These are phyloP conservation scores for Ramaria sp. DNA, from an alignment of 768 basidiomycete species.

Conservation along the genomic window DNA sequence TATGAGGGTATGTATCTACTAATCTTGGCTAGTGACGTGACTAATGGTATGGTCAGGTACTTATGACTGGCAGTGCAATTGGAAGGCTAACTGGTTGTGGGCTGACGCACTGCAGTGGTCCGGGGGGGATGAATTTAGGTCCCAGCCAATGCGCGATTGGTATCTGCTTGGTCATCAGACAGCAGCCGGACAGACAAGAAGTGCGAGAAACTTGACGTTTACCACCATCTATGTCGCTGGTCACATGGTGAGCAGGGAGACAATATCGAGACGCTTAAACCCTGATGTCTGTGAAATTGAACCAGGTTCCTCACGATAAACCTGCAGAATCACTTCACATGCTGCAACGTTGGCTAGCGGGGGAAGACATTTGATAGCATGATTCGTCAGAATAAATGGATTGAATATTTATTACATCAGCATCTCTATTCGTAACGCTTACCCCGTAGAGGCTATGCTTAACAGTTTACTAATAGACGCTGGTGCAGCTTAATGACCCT, in stretches of 20 bases:
- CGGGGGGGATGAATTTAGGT: constrained; percentile 38
- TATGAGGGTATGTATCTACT: constrained; percentile 40
- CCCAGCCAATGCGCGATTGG: constrained; percentile 40
- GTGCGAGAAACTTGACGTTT: constrained; percentile 47
- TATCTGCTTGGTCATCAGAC: constrained; percentile 33
- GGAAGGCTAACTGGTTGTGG: constrained; percentile 71
- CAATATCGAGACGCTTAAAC: background rate
- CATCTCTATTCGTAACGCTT: background rate
- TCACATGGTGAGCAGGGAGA: constrained; percentile 44
- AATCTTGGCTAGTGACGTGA: background rate
- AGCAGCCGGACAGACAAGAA: constrained; percentile 46
- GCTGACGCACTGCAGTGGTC: constrained; percentile 65
- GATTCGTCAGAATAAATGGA: background rate
- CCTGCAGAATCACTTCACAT: constrained; percentile 52
- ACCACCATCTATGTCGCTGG: constrained; percentile 56
- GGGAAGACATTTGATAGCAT: constrained; percentile 25
- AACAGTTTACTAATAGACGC: no score
- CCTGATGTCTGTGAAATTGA: constrained; percentile 2
- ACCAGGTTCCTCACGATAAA: constrained; percentile 35
- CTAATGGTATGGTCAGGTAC: constrained; percentile 20
- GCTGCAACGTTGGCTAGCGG: constrained; percentile 53
- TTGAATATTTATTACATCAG: background rate
- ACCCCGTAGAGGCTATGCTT: no score
- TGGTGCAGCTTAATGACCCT: no score
- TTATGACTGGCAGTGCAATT: constrained; percentile 75